Evolutionary conservation across 768 basidiomycete genomes (phyloP).

Genomic region (Lactarius evosmus): DNA sequence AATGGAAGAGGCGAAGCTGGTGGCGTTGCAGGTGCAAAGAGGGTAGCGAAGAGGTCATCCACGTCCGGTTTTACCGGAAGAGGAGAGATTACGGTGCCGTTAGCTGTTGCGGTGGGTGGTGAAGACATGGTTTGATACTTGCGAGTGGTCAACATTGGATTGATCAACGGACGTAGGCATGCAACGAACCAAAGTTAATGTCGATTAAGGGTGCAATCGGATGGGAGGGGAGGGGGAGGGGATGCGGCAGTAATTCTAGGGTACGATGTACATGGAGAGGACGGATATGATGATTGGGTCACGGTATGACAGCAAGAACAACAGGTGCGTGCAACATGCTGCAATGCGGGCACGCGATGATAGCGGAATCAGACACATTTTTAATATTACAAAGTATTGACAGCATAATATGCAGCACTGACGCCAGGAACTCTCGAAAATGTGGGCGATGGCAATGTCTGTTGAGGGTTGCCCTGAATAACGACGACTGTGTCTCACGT

Average conservation of each 20-base stretch:
- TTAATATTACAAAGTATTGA: not conserved
- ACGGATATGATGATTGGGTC: not conserved
- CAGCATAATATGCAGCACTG: too few species aligned
- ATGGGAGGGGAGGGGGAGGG: too few species aligned
- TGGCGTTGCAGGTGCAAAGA: slow-evolving; percentile 38
- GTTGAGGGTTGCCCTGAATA: slow-evolving; percentile 1
- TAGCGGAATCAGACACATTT: slow-evolving; percentile 16
- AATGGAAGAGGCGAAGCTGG: slow-evolving; percentile 32
- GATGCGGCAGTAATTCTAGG: too few species aligned
- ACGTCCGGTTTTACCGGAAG: slow-evolving; percentile 23
- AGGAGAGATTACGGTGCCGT: not conserved
- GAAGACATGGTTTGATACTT: not conserved
- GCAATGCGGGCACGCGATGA: slow-evolving; percentile 20
- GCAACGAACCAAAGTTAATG: too few species aligned
- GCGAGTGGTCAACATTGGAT: too few species aligned
- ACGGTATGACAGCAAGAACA: not conserved
- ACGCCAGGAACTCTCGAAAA: slow-evolving; percentile 2
- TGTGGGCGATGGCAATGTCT: too few species aligned
- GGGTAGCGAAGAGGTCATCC: slow-evolving; percentile 37
- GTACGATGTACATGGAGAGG: not conserved
- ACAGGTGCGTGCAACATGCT: slow-evolving; percentile 19
- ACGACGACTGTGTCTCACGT: not conserved
- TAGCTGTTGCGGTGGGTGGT: slow-evolving; percentile 24
- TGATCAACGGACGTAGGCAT: too few species aligned
- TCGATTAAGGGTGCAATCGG: slow-evolving; percentile 1